Base-by-base conservation (phyloP, 2,329 filamentous ascomycete genomes). In the Arthrobotrys sinensis region DNA sequence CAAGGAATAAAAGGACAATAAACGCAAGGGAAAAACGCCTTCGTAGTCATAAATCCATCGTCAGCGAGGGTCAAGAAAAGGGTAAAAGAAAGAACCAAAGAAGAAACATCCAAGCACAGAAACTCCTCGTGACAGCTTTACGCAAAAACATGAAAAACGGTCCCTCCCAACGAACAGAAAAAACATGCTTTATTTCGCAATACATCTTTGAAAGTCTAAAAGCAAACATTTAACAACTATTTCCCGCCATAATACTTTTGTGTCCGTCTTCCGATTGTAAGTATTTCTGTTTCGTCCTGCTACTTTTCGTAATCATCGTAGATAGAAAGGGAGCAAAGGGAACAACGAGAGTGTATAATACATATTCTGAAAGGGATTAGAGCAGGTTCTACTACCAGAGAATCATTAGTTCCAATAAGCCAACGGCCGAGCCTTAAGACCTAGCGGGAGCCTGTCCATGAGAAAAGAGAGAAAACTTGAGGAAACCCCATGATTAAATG, bases 301-400 rank as follows among this genome's bases (percentile, higher is more conserved):
- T 19, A 46, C 46, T 34, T 36, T 66, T 66, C 60, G n/a, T 71
- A 36, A 57, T 57, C 46, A 70, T 16, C 43, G 21, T 65, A 46
- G 16, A 69, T 55, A 38, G 38, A 40, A 38, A 28, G 40, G 38
- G 32, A n/a, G 36, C 16, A 65, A 65, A 62, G 32, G 24, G 46
- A 77, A 77, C 65, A 77, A 66, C 57, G 65, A 77, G 67, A 40
- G 66, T 66, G 53, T 77, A 71, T 77, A 71, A 77, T 71, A 77
- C 73, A 77, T 38, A 36, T 67, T 57, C 28, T 21, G 34, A 43
- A 68, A 68, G 34, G 38, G 40, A 65, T 66, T 68, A 63, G 40
- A 75, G 62, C 4, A 43, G 52, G 32, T 57, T 45, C 52, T 64
- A 52, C 45, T 63, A 77, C 50, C 66, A 71, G 66, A 50, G 66